Percentiles rank a stretch among this genome's conserved stretches.
phyloP scores from a whole-genome alignment of 805 yeast genomes.

The Myxozyma sirexii region DNA sequence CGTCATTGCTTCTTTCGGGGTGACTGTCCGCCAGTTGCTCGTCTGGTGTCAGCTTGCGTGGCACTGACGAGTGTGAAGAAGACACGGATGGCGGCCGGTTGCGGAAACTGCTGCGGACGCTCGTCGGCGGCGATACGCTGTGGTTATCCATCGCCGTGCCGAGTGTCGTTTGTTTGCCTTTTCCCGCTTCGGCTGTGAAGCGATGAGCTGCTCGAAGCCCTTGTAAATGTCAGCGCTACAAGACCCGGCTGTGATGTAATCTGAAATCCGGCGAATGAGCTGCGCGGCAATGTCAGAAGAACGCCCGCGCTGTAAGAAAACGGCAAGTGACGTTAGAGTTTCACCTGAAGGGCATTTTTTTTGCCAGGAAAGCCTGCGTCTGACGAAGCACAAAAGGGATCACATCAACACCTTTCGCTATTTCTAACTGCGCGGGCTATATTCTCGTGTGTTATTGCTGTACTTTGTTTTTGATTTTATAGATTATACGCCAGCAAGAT shows the following conservation, averaged over 20 bases:
- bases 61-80: background rate
- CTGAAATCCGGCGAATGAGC: slow-evolving; percentile 2
- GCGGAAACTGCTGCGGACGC: slow-evolving; percentile 7
- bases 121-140: slow-evolving; percentile 4
- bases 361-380: background rate
- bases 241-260: background rate
- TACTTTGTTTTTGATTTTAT: background rate
- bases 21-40: background rate
- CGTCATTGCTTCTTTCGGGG: background rate
- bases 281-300: slow-evolving; percentile 1
- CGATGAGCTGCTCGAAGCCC: slow-evolving; percentile 1
- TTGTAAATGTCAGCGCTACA: background rate
- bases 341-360: background rate
- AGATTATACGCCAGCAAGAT: background rate
- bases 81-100: slow-evolving; percentile 6
- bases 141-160: background rate
- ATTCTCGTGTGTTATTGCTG: background rate
- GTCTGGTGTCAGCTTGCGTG: background rate
- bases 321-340: background rate
- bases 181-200: background rate
- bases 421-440: too few species aligned
- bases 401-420: background rate
- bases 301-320: background rate
- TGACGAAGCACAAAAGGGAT: background rate
- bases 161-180: background rate